A percentile compares a stretch with the other conserved stretches of the same genome.
Evolutionary conservation across 176 grass and related monocot genomes (phyloP).

Genomic region (Avena insularis): DNA sequence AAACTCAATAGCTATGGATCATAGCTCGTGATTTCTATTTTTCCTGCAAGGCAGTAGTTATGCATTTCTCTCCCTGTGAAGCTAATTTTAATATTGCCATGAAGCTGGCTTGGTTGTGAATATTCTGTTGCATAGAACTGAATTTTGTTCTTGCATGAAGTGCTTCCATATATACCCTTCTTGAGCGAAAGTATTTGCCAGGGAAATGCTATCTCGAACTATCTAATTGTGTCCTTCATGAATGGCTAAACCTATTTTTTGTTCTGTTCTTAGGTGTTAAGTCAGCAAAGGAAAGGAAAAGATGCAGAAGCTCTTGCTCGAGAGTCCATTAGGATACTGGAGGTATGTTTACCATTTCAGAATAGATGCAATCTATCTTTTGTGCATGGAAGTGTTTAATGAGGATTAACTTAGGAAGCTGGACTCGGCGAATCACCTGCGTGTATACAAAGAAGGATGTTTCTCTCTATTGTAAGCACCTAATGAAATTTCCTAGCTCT

Average conservation of each 20-base stretch:
- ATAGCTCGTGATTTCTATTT: too few species aligned
- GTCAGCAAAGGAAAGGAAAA: slow-evolving; percentile 71
- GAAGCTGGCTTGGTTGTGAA: too few species aligned
- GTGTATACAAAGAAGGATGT: slow-evolving; percentile 75
- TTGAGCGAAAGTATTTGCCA: too few species aligned
- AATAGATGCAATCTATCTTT: background rate
- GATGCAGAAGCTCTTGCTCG: slow-evolving; percentile 68
- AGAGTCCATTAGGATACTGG: slow-evolving; percentile 90
- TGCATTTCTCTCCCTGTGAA: too few species aligned
- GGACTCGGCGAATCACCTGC: slow-evolving; percentile 69
- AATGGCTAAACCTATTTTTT: background rate
- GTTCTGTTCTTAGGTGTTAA: slow-evolving; percentile 57
- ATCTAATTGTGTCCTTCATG: too few species aligned
- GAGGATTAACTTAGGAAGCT: slow-evolving; percentile 64
- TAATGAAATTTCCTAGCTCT: background rate
- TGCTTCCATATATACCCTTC: too few species aligned
- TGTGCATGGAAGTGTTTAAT: slow-evolving; percentile 32
- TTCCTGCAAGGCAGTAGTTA: too few species aligned
- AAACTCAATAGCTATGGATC: too few species aligned
- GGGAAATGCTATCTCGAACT: too few species aligned
- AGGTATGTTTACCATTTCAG: slow-evolving; percentile 55
- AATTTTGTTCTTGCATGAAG: too few species aligned
- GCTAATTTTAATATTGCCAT: too few species aligned
- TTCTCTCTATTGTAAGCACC: slow-evolving; percentile 57
- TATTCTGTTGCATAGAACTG: too few species aligned